These are phyloP conservation scores for Mortierella sp. DNA, from an alignment of 371 early-diverging fungal genomes.

Conservation along the genomic window DNA sequence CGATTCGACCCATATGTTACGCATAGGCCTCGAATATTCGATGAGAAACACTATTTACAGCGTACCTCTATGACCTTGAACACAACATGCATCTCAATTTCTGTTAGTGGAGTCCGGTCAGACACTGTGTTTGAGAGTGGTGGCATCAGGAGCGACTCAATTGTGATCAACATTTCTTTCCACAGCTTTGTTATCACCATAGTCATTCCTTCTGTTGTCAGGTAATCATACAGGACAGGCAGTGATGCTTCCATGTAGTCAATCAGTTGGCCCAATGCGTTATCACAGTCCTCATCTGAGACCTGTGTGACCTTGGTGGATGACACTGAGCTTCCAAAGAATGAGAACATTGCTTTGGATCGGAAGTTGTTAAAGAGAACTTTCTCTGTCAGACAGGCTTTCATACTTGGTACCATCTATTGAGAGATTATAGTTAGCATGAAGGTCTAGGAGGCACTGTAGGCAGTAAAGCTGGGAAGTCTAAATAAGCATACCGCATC, in stretches of 20 bases:
- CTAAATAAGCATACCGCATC: slow-evolving; percentile 66
- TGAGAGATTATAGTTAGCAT: not conserved
- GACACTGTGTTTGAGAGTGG: slow-evolving; percentile 79
- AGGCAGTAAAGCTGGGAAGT: not conserved
- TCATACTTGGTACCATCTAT: slow-evolving; percentile 68
- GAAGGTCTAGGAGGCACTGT: not conserved
- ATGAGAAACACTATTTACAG: no score
- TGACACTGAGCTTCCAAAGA: slow-evolving; percentile 46
- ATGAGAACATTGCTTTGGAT: slow-evolving; percentile 46
- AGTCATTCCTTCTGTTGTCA: slow-evolving; percentile 85
- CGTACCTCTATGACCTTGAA: slow-evolving; percentile 77
- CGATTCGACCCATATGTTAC: no score
- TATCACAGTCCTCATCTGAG: slow-evolving; percentile 80
- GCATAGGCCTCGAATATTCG: no score
- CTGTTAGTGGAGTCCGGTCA: slow-evolving; percentile 73
- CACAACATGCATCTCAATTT: slow-evolving; percentile 80
- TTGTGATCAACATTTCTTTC: slow-evolving; percentile 83
- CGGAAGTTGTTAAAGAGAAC: slow-evolving; percentile 50
- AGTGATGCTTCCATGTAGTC: slow-evolving; percentile 93
- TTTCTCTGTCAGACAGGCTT: slow-evolving; percentile 46
- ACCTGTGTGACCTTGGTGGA: slow-evolving; percentile 43
- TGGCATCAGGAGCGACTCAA: slow-evolving; percentile 85
- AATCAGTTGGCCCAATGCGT: slow-evolving; percentile 79
- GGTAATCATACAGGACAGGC: slow-evolving; percentile 77
- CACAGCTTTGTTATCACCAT: slow-evolving; percentile 86